phyloP scores from a whole-genome alignment of 1,284 basidiomycete genomes.

The Cryptococcus deneoformans region DNA sequence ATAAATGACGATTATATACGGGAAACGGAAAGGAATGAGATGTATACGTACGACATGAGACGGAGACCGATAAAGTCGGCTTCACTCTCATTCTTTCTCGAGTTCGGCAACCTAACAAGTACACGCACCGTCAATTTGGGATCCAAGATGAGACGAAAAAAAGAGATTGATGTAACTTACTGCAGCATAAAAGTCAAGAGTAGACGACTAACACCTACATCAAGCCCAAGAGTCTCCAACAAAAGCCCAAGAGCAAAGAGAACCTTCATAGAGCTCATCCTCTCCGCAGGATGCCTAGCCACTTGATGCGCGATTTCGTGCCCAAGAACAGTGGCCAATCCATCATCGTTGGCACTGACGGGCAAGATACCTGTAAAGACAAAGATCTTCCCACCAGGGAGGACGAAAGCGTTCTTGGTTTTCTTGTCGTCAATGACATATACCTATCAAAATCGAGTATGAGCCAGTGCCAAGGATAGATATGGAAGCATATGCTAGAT shows the following conservation, averaged over 20 bases:
- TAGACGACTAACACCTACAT: conserved; percentile 55
- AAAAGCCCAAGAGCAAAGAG: conserved; percentile 56
- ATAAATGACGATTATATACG: no score
- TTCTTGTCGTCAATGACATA: conserved; percentile 79
- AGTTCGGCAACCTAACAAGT: conserved; percentile 66
- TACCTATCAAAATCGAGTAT: conserved; percentile 53
- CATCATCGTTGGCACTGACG: conserved; percentile 71
- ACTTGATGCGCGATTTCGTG: conserved; percentile 92
- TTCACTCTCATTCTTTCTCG: conserved; percentile 75
- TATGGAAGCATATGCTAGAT: neutral
- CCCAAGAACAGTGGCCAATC: conserved; percentile 79
- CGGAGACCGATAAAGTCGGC: conserved; percentile 74
- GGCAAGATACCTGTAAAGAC: conserved; percentile 90
- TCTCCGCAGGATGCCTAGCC: conserved; percentile 71
- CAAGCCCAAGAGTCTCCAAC: conserved; percentile 60
- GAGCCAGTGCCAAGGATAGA: neutral
- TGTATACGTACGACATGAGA: conserved; percentile 58
- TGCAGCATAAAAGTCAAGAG: conserved; percentile 60
- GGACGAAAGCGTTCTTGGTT: conserved; percentile 76
- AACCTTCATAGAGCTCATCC: conserved; percentile 61
- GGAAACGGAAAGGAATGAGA: conserved; percentile 53
- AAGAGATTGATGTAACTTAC: conserved; percentile 17
- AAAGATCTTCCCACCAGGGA: conserved; percentile 71
- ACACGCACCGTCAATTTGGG: neutral
- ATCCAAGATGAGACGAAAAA: neutral